These are phyloP conservation scores for Candida verbasci DNA, from an alignment of 805 yeast genomes.

Conservation along the genomic window DNA sequence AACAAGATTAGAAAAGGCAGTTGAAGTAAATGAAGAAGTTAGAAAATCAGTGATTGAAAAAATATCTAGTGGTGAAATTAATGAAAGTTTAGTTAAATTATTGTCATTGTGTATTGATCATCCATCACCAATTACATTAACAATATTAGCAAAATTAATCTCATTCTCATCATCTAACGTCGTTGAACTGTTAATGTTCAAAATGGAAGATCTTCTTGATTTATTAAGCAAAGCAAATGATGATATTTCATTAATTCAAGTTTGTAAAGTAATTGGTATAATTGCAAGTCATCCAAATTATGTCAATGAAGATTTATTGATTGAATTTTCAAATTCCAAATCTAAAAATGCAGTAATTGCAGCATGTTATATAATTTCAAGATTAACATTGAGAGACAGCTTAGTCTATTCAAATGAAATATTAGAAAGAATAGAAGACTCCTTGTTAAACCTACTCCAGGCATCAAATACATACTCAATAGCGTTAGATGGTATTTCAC, in stretches of 20 bases:
- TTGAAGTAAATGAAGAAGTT: constrained; percentile 57
- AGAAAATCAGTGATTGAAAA: constrained; percentile 20
- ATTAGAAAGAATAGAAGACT: constrained; percentile 11
- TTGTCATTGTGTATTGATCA: constrained; percentile 30
- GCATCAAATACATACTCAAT: constrained; percentile 17
- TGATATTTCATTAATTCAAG: constrained; percentile 23
- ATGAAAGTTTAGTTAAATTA: constrained; percentile 17
- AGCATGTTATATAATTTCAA: constrained; percentile 43
- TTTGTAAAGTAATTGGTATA: constrained; percentile 46
- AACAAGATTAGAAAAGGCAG: constrained; percentile 61
- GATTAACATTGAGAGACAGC: constrained; percentile 35
- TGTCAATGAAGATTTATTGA: constrained; percentile 6
- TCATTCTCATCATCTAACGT: constrained; percentile 26
- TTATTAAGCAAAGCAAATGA: constrained; percentile 18
- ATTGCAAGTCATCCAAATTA: constrained; percentile 40
- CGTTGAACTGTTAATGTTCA: constrained; percentile 16
- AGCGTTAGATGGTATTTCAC: constrained; percentile 38
- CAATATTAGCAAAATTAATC: constrained; percentile 27
- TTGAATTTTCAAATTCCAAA: constrained; percentile 4
- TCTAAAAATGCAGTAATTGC: constrained; percentile 24
- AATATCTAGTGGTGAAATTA: constrained; percentile 14
- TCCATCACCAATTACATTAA: constrained; percentile 11
- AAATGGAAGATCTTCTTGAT: constrained; percentile 18
- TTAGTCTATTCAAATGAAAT: constrained; percentile 10
- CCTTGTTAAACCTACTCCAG: constrained; percentile 13